Base-by-base conservation (phyloP, 1,284 basidiomycete genomes). In the Tetrapyrgos nigripes region DNA sequence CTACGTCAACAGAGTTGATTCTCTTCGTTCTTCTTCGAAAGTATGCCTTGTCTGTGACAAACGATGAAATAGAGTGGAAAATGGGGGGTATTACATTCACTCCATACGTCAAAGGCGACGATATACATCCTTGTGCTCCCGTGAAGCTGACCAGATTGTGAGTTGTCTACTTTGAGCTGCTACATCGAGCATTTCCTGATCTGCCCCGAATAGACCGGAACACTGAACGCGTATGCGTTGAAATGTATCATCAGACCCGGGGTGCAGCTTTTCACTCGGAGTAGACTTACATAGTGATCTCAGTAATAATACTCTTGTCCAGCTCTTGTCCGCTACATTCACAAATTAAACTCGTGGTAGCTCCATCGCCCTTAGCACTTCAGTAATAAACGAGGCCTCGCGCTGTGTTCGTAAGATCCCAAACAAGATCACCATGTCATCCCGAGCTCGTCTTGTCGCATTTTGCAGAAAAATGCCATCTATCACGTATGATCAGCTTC, bases 11-110 rank as follows among this genome's bases (percentile, higher is more conserved):
- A 66, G 64, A 68, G 53, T 57, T 66, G 3, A 50, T 68, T 5
- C 47, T 68, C 10, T 53, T 61, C 5, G 55, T 62, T 4, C 62
- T 67, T 40, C 55, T 67, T 26, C 45, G 51, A 19, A 21, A 49
- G 2, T 67, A 61, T 54, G 43, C 51, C 10, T 65, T 67, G 27
- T 57, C 61, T n/a, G 13, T 24, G n/a, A 50, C 49, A 11, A 45
- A 58, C 1, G 52, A 57, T 2, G 59, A 56, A 17, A 59, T 67
- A 44, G 64, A 65, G 31, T 67, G 66, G 66, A 60, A 60, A 31
- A 51, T 67, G 14, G 31, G 31, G 14, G 64, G 64, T 45, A 64
- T 68, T 37, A 68, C 66, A n/a, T 19, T 66, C 19, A 62, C 62
- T 2, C 66, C 66, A 1, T 68, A 64, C 47, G 56, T 64, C 3